These are phyloP conservation scores for Cercospora zeina DNA, from an alignment of 2,329 filamentous ascomycete species.

Conservation along the genomic window DNA sequence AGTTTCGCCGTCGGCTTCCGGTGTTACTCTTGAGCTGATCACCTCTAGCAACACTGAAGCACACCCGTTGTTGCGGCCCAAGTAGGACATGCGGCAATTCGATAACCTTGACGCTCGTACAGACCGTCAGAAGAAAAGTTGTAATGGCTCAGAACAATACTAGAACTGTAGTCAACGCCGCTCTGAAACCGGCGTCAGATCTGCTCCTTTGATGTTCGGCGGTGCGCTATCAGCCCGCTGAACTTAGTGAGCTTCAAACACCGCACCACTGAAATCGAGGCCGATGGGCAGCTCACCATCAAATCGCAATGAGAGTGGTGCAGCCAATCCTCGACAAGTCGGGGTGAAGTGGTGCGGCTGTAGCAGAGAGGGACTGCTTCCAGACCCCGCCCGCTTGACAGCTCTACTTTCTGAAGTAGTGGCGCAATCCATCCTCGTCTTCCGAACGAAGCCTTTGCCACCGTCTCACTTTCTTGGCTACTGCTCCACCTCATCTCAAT, in stretches of 20 bases:
- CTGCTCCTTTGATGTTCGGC: background rate
- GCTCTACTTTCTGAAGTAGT: background rate
- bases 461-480: background rate
- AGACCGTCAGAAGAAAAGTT: background rate
- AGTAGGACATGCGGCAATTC: background rate
- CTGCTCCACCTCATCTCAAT: background rate
- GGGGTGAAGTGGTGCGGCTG: background rate
- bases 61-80: conserved; percentile 39
- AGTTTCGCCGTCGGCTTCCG: conserved; percentile 1
- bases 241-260: background rate
- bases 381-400: conserved; percentile 5
- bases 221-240: background rate
- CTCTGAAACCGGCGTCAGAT: background rate
- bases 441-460: background rate
- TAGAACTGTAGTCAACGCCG: background rate
- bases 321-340: conserved; percentile 1
- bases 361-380: background rate
- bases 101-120: background rate
- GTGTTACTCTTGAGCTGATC: background rate
- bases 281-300: background rate
- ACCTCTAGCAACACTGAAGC: conserved; percentile 47
- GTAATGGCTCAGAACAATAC: background rate
- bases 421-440: background rate
- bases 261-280: background rate
- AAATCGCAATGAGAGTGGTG: background rate